phyloP scores from a whole-genome alignment of 495 filamentous ascomycete genomes.

The Aspergillus diversus region DNA sequence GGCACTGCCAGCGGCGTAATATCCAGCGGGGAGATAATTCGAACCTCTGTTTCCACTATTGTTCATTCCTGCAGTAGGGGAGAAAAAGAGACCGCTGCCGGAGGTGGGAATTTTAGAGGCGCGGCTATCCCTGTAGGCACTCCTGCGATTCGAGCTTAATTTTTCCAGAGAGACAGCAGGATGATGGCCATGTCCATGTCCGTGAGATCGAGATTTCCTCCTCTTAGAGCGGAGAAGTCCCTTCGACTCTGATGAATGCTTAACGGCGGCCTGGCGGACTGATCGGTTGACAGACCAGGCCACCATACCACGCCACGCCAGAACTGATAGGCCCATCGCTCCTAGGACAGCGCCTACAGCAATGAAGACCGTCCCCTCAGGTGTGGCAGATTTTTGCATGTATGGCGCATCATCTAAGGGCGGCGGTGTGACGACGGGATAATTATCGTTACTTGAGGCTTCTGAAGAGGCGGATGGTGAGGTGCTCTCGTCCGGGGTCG shows the following conservation, averaged over 20 bases:
- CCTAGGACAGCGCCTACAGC: constrained; percentile 86
- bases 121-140: constrained; percentile 46
- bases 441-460: constrained; percentile 18
- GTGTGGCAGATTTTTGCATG: constrained; percentile 89
- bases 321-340: constrained; percentile 74
- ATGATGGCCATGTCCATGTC: constrained; percentile 29
- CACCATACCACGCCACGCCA: constrained; percentile 86
- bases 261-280: constrained; percentile 74
- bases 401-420: constrained; percentile 85
- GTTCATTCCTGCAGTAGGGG: constrained; percentile 74
- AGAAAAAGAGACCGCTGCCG: constrained; percentile 81
- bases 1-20: constrained; percentile 75
- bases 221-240: constrained; percentile 58
- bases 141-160: constrained; percentile 43
- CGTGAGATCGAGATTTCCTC: constrained; percentile 32
- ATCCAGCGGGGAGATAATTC: constrained; percentile 85
- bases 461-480: constrained; percentile 30
- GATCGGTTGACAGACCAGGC: constrained; percentile 92
- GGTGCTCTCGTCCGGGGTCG: constrained; percentile 1
- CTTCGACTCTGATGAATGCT: constrained; percentile 74
- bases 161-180: constrained; percentile 64
- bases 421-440: constrained; percentile 65
- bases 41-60: constrained; percentile 58
- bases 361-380: constrained; percentile 97
- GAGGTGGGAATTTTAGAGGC: constrained; percentile 51